Percentiles rank a stretch among this genome's conserved stretches.
phyloP scores from a whole-genome alignment of 1,284 basidiomycete genomes.

The Pulveroboletus sp. region DNA sequence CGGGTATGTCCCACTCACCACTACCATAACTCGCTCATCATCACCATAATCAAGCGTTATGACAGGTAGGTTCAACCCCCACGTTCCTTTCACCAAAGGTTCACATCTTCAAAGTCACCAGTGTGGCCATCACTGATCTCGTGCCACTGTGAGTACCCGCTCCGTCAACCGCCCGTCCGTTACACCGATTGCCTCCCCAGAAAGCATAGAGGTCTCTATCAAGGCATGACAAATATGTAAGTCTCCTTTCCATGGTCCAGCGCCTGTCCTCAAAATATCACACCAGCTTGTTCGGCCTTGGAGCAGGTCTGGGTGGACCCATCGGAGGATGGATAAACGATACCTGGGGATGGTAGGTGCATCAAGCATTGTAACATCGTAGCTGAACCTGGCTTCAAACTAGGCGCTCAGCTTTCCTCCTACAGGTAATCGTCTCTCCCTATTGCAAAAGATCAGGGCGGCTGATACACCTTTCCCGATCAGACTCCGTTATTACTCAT shows the following conservation, averaged over 20 bases:
- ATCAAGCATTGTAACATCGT: constrained; percentile 6
- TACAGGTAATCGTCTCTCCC: constrained; percentile 65
- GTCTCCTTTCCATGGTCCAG: constrained; percentile 24
- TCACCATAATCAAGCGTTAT: constrained; percentile 56
- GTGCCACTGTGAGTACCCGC: constrained; percentile 69
- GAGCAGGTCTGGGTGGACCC: constrained; percentile 86
- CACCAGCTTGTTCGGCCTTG: constrained; percentile 69
- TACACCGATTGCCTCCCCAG: constrained; percentile 40
- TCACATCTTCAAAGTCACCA: constrained; percentile 57
- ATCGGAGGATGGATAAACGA: constrained; percentile 87
- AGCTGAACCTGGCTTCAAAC: constrained; percentile 22
- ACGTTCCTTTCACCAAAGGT: constrained; percentile 14
- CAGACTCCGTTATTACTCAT: constrained; percentile 75
- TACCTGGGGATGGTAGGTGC: constrained; percentile 74
- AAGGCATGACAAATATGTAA: constrained; percentile 86
- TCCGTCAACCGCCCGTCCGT: neutral
- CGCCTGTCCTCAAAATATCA: constrained; percentile 12
- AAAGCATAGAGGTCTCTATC: constrained; percentile 84
- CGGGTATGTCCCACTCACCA: constrained; percentile 50
- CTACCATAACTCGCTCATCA: neutral
- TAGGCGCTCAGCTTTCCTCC: constrained; percentile 33
- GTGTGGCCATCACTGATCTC: constrained; percentile 74
- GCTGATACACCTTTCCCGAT: constrained; percentile 12
- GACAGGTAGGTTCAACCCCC: constrained; percentile 59
- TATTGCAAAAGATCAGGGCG: constrained; percentile 53